Evolutionary conservation across 2,329 filamentous ascomycete species (phyloP).

Genomic region (Colletotrichum chlorophyti): DNA sequence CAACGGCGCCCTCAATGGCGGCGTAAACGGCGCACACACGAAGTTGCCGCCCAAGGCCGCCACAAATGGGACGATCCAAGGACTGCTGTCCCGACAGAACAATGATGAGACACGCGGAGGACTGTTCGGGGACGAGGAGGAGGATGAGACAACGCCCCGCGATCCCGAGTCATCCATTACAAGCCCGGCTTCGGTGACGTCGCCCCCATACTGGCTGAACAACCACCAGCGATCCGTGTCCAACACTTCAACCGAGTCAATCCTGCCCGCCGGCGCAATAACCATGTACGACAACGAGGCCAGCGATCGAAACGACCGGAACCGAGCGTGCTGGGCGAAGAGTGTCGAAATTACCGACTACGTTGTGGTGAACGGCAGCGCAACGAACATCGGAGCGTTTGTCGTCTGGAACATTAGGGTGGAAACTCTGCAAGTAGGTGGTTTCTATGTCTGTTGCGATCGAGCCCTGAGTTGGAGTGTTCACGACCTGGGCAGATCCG

Average conservation of each 20-base stretch:
- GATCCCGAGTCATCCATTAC: slow-evolving; percentile 16
- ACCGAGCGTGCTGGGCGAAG: slow-evolving; percentile 69
- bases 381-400: slow-evolving; percentile 79
- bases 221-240: slow-evolving; percentile 44
- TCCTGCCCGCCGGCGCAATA: slow-evolving; percentile 61
- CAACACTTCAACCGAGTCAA: slow-evolving; percentile 56
- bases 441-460: background rate
- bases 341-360: slow-evolving; percentile 66
- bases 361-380: slow-evolving; percentile 62
- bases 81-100: slow-evolving; percentile 19
- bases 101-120: slow-evolving; percentile 15
- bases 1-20: slow-evolving; percentile 17
- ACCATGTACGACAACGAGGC: slow-evolving; percentile 68
- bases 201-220: slow-evolving; percentile 53
- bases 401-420: slow-evolving; percentile 94
- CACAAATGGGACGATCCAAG: slow-evolving; percentile 10
- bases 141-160: slow-evolving; percentile 19
- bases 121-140: slow-evolving; percentile 22
- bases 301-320: slow-evolving; percentile 55
- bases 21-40: slow-evolving; percentile 13
- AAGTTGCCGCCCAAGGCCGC: slow-evolving; percentile 7
- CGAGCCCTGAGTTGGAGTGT: no score
- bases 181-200: slow-evolving; percentile 37
- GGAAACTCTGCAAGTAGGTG: slow-evolving; percentile 79
- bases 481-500: background rate